Base-by-base conservation (phyloP, 169 alveolate species). In the Perkinsus olseni region DNA sequence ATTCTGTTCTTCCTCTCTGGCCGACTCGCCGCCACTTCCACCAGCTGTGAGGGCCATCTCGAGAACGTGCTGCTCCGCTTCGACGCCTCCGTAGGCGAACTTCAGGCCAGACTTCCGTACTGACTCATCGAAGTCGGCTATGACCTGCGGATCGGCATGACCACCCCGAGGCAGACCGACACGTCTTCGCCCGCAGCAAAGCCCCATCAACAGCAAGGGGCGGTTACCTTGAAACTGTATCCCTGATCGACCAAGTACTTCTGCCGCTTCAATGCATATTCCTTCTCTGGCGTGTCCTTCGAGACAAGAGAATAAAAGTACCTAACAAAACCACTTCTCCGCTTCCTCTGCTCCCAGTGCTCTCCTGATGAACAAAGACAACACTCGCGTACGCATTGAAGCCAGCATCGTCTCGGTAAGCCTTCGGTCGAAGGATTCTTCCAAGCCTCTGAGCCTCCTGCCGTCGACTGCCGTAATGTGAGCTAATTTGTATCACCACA, bases 361-460 rank as follows among this genome's bases (percentile, higher is more conserved):
- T 39, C 94, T 28, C 38, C 10, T n/a, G 36, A n/a, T 38, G 38
- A 24, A 6, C 48, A 74, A 13, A n/a, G 74, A 38, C 39, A 82
- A 31, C 11, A 90, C 39, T 21, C 93, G 24, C 51, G 39, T 92
- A n/a, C 93, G 92, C 51, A 93, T 92, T 92, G 96, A 94, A 94
- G 93, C 96, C 95, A 94, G 96, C 97, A 74, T 97, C 97, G 92
- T 96, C 97, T 11, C 96, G 94, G 93, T 97, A 97, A 92, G 97
- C 97, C 95, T 99, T 99, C n/a, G 99, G 99, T 91, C 99, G 96
- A 95, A 99, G 96, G 93, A 99, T 99, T 93, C 99, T 98, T n/a
- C 99, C 99, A 74, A 99, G 96, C 62, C 99, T 96, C 96, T 99
- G 99, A 0, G 99, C 99, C 96, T 99, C 99, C 95, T 99, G 99